Conservation (phyloP, 2,329 filamentous ascomycete species). For the Aspergillus thermomutatus region DNA sequence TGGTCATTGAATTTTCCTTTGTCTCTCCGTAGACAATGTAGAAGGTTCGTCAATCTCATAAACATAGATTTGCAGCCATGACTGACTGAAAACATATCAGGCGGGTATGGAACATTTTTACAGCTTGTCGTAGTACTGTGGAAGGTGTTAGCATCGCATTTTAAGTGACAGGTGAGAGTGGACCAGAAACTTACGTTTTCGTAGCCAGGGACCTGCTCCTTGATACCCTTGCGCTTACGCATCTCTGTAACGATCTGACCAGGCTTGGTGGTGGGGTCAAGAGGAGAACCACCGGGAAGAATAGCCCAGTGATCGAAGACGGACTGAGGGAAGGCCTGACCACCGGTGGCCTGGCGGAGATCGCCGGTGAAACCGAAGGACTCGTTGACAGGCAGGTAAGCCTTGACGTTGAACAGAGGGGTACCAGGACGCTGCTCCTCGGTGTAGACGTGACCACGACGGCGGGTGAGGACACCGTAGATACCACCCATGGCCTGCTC, state of each 20-base stretch:
- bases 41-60: conserved; percentile 45
- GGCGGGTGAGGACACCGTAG: conserved; percentile 96
- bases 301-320: conserved; percentile 99
- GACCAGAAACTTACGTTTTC: conserved; percentile 74
- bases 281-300: conserved; percentile 86
- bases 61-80: conserved; percentile 35
- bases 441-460: conserved; percentile 97
- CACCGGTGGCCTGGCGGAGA: conserved; percentile 86
- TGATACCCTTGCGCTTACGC: conserved; percentile 99
- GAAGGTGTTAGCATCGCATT: conserved; percentile 18
- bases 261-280: conserved; percentile 77
- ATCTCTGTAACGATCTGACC: conserved; percentile 81
- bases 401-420: conserved; percentile 99
- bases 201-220: conserved; percentile 87
- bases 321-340: conserved; percentile 98
- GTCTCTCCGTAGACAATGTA: conserved; percentile 29
- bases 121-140: conserved; percentile 98
- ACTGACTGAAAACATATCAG: conserved; percentile 41
- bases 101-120: conserved; percentile 55
- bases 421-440: conserved; percentile 98
- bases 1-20: conserved; percentile 20
- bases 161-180: neutral
- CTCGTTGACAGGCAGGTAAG: conserved; percentile 93
- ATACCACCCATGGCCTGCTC: conserved; percentile 99
- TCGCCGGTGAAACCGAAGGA: conserved; percentile 99